Evolutionary conservation across 2,329 filamentous ascomycete genomes (phyloP), one percentile per base, ranked within the genome.

Genomic region (Fusarium sacchari): DNA sequence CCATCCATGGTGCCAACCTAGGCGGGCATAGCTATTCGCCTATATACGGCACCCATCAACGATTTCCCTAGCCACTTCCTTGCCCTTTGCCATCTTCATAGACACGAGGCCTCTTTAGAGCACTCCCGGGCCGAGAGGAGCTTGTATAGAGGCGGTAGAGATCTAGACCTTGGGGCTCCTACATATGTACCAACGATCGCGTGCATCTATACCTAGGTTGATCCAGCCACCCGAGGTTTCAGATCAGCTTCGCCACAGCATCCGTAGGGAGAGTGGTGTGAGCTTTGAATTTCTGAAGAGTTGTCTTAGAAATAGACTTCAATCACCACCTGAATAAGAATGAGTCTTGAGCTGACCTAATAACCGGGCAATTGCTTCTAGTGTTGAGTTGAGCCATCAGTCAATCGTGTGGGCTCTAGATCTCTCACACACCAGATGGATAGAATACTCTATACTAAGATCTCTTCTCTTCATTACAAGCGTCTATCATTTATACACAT

Each of bases 1-100:
- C n/a, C n/a, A n/a, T n/a, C n/a, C n/a, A n/a, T 17, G n/a, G 50
- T 36, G 65, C 53, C 53, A 72, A 72, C 53, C 53, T 68, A 72
- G 71, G 44, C 59, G 59, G 69, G 47, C 18, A 47, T 60, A 44
- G 56, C 49, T 52, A 26, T 52, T 26, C 42, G 62, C 28, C 37
- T 24, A 42, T 42, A 39, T 53, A 26, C 32, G 32, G 49, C 18
- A 11, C n/a, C 49, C 26, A 58, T 52, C 39, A 26, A 52, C 32
- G 34, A 32, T 32, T 46, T 60, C 30, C 26, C 36, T 56, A n/a
- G 50, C 57, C 56, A 42, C 42, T 30, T 57, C 53, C 17, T 28
- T 50, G n/a, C 43, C 32, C 18, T 52, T 46, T 40, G 32, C 28
- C 24, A 39, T 46, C 39, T 50, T 15, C 7, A 6, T 26, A 37